Base-by-base conservation (phyloP, 2,329 filamentous ascomycete species). In the Fusarium phyllophilum region DNA sequence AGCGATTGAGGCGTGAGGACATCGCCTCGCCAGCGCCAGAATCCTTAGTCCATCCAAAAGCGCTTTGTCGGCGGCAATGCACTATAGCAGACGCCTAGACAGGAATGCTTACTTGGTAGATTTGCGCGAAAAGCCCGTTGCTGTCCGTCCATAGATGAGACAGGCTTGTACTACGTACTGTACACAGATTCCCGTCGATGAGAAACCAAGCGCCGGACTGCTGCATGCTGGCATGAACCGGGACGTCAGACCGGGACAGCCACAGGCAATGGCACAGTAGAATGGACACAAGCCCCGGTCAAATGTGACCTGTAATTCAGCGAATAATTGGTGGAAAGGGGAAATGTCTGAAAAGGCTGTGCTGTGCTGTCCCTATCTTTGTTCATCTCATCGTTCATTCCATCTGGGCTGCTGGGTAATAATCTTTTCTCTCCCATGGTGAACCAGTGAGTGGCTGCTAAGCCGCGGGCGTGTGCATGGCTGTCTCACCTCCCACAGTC, bases 381-480 rank as follows among this genome's bases (percentile, higher is more conserved):
- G 22, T 48, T 52, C 41, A 54, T 70, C 26, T 70, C 46, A 34
- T 48, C 57, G 33, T 59, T 51, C 59, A 70, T 70, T 70, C 62
- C 67, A 70, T 54, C 31, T 49, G 52, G 45, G 45, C 51, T 34
- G 39, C 20, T 70, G 48, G 56, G 62, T 33, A 46, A 49, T 44
- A 46, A 49, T 45, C 61, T 42, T 65, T 45, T 58, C 46, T 61
- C 41, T 63, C 66, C 34, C 45, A 70, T 70, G 51, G 61, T 59
- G 41, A 70, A 42, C 65, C 66, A 70, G 45, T 44, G 66, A 42
- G 34, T 70, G 66, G 67, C 59, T 70, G 66, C 52, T 66, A 59
- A 66, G 59, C 67, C 66, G 59, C 58, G 45, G 68, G 67, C 48
- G 62, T 71, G 67, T 61, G 62, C 69, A 68, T 68, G 62, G 52